Evolutionary conservation across 1,284 basidiomycete species (phyloP).

Genomic region (Irpex sp.): DNA sequence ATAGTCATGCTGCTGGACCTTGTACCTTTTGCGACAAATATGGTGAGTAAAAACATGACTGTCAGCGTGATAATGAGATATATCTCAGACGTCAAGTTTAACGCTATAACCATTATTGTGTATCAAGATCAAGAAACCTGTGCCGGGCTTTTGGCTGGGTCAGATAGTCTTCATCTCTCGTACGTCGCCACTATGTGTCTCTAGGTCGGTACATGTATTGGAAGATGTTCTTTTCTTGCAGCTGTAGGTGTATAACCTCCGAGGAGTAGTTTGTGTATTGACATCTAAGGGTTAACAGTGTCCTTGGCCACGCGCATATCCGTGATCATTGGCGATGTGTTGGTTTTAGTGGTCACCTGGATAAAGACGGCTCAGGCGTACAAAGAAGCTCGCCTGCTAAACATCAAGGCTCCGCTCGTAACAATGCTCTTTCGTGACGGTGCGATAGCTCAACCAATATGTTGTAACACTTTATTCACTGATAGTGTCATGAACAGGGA

Average conservation of each 20-base stretch:
- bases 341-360: neutral
- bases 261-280: too few relatives aligned
- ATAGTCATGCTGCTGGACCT: neutral
- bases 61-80: too few relatives aligned
- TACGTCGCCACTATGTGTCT: too few relatives aligned
- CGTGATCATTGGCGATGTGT: neutral
- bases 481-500: neutral
- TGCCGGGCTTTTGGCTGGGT: too few relatives aligned
- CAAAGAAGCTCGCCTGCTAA: neutral
- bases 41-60: neutral
- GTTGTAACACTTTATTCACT: neutral
- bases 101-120: too few relatives aligned
- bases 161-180: too few relatives aligned
- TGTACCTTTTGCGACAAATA: neutral
- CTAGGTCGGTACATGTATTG: too few relatives aligned
- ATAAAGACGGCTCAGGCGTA: neutral
- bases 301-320: neutral
- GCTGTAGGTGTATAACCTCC: too few relatives aligned
- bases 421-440: neutral
- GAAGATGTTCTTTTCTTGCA: too few relatives aligned
- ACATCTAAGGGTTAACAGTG: neutral
- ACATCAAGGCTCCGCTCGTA: neutral
- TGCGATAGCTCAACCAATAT: neutral
- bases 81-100: too few relatives aligned
- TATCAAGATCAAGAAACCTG: too few relatives aligned